Evolutionary conservation across 1,284 basidiomycete species (phyloP), one percentile per base, ranked within the genome.

Genomic region (Ceratobasidium sp.): DNA sequence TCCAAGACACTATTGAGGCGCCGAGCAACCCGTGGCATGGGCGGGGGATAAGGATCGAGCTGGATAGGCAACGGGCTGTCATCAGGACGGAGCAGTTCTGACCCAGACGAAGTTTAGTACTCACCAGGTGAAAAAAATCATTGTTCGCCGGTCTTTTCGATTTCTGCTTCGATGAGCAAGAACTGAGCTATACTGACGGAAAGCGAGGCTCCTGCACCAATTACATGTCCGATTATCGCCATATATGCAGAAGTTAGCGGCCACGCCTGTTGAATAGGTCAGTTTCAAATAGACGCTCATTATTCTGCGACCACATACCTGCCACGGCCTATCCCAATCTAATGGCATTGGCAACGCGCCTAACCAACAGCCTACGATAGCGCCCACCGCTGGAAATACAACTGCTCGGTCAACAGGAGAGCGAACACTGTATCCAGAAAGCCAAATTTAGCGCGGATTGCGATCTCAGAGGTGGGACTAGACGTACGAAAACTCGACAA

Each of bases 301-400:
- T 44, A 23, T 3, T 8, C 67, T 23, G 52, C 48, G 67, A 33
- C 16, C 66, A 84, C 89, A 77, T 75, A 94, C 95, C 92, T 98
- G 96, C 96, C 96, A 98, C 12, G 96, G 94, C 67, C 95, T 88
- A 83, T 96, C 96, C 96, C 96, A 98, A 84, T 98, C 96, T 8
- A 98, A 90, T 0, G 95, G 93, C 74, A 96, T 91, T 0, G 94
- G 94, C 57, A 96, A 87, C 2, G 89, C 90, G 20, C 95, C 95
- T 7, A 89, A 62, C 96, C 95, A 97, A 54, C 89, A 88, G 6
- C 96, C 96, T 16, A 92, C 33, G 27, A 93, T 81, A 1, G 93
- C 86, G n/a, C 94, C 94, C 23, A 92, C 81, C 3, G 89, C 88
- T 12, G 96, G 94, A 81, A 93, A 95, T n/a, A 95, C 88, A 30